Evolutionary conservation across 768 basidiomycete species (phyloP).

Genomic region (Psilocybe tampanensis): DNA sequence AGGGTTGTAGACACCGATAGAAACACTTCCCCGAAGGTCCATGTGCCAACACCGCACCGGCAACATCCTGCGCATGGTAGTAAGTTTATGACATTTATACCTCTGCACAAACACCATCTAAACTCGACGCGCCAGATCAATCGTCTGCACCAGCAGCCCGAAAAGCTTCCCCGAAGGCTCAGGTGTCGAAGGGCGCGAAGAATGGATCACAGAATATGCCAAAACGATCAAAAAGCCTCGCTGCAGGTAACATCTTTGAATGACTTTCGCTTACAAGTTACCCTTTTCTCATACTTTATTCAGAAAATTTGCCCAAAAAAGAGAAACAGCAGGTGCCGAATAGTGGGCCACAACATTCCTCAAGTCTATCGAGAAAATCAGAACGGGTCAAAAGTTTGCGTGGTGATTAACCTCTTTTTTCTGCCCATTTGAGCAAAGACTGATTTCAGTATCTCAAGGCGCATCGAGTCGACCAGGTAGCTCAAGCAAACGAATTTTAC

Average conservation of each 20-base stretch:
- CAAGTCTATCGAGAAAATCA: too few species aligned
- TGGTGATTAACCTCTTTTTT: background rate
- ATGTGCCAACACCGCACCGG: constrained; percentile 13
- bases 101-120: background rate
- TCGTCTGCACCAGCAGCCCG: background rate
- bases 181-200: background rate
- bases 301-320: background rate
- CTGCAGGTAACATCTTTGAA: background rate
- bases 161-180: too few species aligned
- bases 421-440: background rate
- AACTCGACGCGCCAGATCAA: background rate
- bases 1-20: background rate
- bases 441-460: background rate
- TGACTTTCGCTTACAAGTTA: background rate
- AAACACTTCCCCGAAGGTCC: constrained; percentile 14
- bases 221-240: background rate
- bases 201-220: background rate
- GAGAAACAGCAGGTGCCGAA: background rate
- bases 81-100: constrained; percentile 13
- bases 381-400: too few species aligned
- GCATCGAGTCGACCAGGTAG: background rate
- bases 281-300: background rate
- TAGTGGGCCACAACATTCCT: too few species aligned
- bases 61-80: constrained; percentile 15
- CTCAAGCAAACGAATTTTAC: background rate